Evolutionary conservation across 768 basidiomycete species (phyloP).

Genomic region (Grammothele lineata): DNA sequence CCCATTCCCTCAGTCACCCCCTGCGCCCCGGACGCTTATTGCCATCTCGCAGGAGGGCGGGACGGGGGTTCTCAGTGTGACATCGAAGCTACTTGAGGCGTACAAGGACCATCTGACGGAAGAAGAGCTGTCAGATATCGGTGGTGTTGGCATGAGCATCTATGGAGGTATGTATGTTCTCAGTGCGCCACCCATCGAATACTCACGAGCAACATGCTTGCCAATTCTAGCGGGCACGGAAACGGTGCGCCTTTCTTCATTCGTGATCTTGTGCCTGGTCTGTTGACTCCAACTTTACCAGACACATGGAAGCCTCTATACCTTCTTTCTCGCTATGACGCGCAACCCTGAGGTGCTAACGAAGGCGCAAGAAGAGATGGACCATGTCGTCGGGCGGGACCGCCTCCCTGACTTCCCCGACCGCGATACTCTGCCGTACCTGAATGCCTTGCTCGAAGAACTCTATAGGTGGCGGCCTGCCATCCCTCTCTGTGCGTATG

Average conservation of each 20-base stretch:
- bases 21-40: neutral
- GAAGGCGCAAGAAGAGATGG: constrained; percentile 39
- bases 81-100: neutral
- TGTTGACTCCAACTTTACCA: constrained; percentile 6
- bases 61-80: neutral
- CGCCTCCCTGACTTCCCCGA: constrained; percentile 37
- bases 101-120: neutral
- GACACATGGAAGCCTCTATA: constrained; percentile 35
- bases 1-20: no score
- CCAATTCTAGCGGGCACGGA: constrained; percentile 13
- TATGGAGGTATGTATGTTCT: constrained; percentile 10
- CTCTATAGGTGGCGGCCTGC: constrained; percentile 22
- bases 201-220: no score
- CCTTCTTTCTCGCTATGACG: constrained; percentile 35
- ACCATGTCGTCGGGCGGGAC: constrained; percentile 33
- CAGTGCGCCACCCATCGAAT: no score
- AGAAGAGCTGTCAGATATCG: neutral
- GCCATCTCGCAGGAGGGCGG: no score
- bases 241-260: neutral
- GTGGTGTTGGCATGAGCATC: neutral
- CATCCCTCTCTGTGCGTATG: neutral
- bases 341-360: constrained; percentile 32
- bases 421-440: constrained; percentile 34
- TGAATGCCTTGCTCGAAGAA: constrained; percentile 34
- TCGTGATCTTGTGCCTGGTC: neutral